Percentiles rank a stretch among this genome's conserved stretches.
Conservation (phyloP, 345 rosid genomes). For the Hypericum androsaemum region DNA sequence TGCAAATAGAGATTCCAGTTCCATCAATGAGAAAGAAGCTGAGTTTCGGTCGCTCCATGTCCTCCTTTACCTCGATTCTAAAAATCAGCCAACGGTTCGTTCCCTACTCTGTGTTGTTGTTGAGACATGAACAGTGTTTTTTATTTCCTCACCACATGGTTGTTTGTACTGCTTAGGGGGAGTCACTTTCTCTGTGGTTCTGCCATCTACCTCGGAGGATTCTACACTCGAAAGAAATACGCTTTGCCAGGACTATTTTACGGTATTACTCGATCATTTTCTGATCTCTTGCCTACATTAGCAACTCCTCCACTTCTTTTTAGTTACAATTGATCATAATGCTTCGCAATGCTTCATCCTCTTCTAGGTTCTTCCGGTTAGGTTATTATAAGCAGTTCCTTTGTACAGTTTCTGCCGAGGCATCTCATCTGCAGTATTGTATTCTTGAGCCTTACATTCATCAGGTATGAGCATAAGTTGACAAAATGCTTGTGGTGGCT, state of each 20-base stretch:
- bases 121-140: background rate
- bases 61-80: constrained; percentile 69
- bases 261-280: constrained; percentile 26
- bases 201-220: constrained; percentile 44
- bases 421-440: constrained; percentile 72
- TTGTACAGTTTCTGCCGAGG: constrained; percentile 44
- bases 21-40: constrained; percentile 43
- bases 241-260: constrained; percentile 58
- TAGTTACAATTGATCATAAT: background rate
- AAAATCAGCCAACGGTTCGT: constrained; percentile 45
- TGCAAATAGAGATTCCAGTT: constrained; percentile 36
- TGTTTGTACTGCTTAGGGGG: constrained; percentile 47
- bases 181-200: constrained; percentile 83
- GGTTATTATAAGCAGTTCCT: constrained; percentile 64
- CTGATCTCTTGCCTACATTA: background rate
- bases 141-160: constrained; percentile 3
- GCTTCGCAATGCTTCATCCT: too few species aligned
- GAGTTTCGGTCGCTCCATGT: constrained; percentile 71
- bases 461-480: constrained; percentile 31
- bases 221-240: constrained; percentile 58
- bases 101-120: constrained; percentile 17
- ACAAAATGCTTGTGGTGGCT: too few species aligned
- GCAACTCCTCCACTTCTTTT: constrained; percentile 4
- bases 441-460: constrained; percentile 51
- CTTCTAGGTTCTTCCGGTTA: constrained; percentile 38